phyloP scores from a whole-genome alignment of 768 basidiomycete species.

The Leccinum imitatum region DNA sequence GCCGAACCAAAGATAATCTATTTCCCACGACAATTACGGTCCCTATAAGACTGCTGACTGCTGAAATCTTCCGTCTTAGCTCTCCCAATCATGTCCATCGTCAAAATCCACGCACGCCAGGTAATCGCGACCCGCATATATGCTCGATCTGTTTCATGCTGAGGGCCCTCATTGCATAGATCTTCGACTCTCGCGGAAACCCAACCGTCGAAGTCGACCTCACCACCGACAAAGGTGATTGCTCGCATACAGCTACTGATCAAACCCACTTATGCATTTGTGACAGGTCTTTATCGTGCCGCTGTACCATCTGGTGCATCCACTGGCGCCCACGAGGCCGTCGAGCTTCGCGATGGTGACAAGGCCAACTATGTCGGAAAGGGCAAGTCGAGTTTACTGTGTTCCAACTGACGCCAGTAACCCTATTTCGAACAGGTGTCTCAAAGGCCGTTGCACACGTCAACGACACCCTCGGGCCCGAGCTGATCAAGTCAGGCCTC shows the following conservation, averaged over 20 bases:
- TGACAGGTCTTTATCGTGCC: conserved; percentile 84
- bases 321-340: conserved; percentile 96
- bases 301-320: conserved; percentile 98
- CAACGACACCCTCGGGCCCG: conserved; percentile 88
- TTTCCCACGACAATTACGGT: conserved; percentile 31
- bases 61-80: conserved; percentile 16
- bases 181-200: conserved; percentile 99
- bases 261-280: conserved; percentile 16
- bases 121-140: conserved; percentile 39
- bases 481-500: conserved; percentile 80
- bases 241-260: conserved; percentile 4
- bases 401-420: not conserved
- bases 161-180: conserved; percentile 47
- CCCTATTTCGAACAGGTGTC: conserved; percentile 60
- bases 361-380: conserved; percentile 93
- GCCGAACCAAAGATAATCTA: conserved; percentile 34
- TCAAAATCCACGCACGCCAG: conserved; percentile 91
- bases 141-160: conserved; percentile 2
- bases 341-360: conserved; percentile 97
- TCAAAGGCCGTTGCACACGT: conserved; percentile 92
- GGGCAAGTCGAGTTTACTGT: conserved; percentile 48
- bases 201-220: conserved; percentile 95
- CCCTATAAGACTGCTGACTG: conserved; percentile 24
- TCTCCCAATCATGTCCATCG: conserved; percentile 77
- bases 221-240: conserved; percentile 79